Conservation (phyloP, 2,329 filamentous ascomycete genomes). For the Aspergillus sp. region DNA sequence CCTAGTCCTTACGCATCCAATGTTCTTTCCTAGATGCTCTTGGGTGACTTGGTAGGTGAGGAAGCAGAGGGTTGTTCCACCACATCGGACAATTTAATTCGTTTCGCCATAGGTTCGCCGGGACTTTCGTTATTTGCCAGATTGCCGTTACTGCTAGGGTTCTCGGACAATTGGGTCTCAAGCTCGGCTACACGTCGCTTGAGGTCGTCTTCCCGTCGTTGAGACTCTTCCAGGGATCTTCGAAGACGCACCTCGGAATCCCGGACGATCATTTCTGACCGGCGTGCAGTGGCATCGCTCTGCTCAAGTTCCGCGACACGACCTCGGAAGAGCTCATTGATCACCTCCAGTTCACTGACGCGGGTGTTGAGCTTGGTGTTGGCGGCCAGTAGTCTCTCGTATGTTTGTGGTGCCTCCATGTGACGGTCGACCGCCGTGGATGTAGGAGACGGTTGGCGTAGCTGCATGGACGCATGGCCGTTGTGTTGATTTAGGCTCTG, state of each 20-base stretch:
- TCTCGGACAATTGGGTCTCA: slow-evolving; percentile 48
- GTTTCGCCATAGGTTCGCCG: slow-evolving; percentile 48
- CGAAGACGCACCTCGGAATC: slow-evolving; percentile 52
- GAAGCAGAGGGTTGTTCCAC: slow-evolving; percentile 37
- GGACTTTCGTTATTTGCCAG: slow-evolving; percentile 19
- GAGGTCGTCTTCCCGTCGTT: slow-evolving; percentile 70
- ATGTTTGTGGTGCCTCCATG: slow-evolving; percentile 65
- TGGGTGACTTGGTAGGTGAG: slow-evolving; percentile 29
- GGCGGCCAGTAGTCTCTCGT: slow-evolving; percentile 69
- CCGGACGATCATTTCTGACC: slow-evolving; percentile 50
- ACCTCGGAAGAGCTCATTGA: slow-evolving; percentile 75
- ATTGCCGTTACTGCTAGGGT: slow-evolving; percentile 11
- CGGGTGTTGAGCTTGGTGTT: slow-evolving; percentile 90
- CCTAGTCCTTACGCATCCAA: neutral
- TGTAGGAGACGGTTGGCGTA: slow-evolving; percentile 53
- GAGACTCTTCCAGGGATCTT: slow-evolving; percentile 65
- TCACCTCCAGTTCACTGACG: slow-evolving; percentile 90
- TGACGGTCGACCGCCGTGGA: slow-evolving; percentile 56
- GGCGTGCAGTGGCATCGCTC: slow-evolving; percentile 62
- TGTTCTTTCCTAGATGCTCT: slow-evolving; percentile 19
- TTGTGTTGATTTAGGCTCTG: slow-evolving; percentile 57
- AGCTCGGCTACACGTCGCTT: slow-evolving; percentile 77
- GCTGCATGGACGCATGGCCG: slow-evolving; percentile 45
- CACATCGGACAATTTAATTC: slow-evolving; percentile 50
- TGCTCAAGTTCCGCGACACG: slow-evolving; percentile 70